Evolutionary conservation across 495 filamentous ascomycete species (phyloP), one percentile per base, ranked within the genome.

Genomic region (Penicillium dipodomyicola): DNA sequence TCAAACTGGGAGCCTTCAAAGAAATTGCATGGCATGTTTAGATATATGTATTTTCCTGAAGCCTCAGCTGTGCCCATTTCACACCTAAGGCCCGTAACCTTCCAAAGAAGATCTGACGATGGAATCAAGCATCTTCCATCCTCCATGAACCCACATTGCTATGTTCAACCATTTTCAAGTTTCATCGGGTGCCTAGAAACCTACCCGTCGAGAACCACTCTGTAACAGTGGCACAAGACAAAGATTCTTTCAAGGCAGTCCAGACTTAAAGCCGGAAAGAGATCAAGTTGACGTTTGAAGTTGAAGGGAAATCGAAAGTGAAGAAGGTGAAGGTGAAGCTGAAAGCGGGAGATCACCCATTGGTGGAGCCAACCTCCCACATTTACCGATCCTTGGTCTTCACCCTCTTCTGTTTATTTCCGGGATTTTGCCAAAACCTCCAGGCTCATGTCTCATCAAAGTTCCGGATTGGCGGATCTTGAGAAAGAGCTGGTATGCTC

Each of bases 401-500:
- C 51, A 49, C 58, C 49, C 33, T 52, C 47, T 19, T 57, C 33
- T 29, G 35, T 37, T 40, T 56, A 32, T 35, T 41, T 46, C 52
- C 20, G 19, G n/a, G 12, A 10, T 12, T 33, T n/a, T 39, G 32
- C 22, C 27, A 48, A 30, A 53, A 30, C 20, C 33, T 52, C 23
- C 23, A 25, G 23, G 33, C 48, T 37, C 56, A 69, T 69, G 66
- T 58, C 66, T 57, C 57, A 60, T 17, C 63, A 65, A 52, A 62
- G 67, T 49, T 67, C 72, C 56, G 71, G 71, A 17, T 51, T 76
- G 52, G 68, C 69, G 42, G 89, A 89, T 65, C 77, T 96, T 49
- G 92, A 96, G 74, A 90, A 87, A 66, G 91, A 97, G 79, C 74
- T 97, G 72, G 91, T 86, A 1, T 97, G 92, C 72, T 95, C 92